Evolutionary conservation across 2,329 filamentous ascomycete species (phyloP).

Genomic region (Hypoxylon sp.): DNA sequence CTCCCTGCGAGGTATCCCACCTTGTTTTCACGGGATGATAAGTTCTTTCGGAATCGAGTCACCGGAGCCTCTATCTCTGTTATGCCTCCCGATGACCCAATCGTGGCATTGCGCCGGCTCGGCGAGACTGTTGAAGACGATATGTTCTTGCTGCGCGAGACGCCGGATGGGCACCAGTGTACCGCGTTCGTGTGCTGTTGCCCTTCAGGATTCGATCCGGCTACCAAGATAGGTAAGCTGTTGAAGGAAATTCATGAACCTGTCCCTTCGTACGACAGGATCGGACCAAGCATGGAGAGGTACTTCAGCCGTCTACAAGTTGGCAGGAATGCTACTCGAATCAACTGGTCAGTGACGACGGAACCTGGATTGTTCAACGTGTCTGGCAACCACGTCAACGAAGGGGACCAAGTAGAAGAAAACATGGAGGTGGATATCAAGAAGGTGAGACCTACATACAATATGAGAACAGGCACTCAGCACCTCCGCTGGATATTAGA

Average conservation of each 20-base stretch:
- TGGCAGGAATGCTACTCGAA: constrained; percentile 63
- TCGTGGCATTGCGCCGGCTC: constrained; percentile 56
- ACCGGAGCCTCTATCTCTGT: constrained; percentile 49
- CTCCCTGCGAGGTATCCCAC: constrained; percentile 63
- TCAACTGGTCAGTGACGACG: constrained; percentile 65
- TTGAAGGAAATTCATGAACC: constrained; percentile 64
- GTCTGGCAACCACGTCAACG: constrained; percentile 54
- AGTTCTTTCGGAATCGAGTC: constrained; percentile 56
- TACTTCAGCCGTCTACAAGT: constrained; percentile 63
- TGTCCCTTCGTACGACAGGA: constrained; percentile 67
- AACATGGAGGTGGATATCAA: constrained; percentile 56
- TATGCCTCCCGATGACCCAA: constrained; percentile 32
- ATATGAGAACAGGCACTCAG: background rate
- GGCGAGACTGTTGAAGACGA: constrained; percentile 68
- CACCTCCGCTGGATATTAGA: too few relatives aligned
- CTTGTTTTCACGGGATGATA: constrained; percentile 57
- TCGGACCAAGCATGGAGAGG: constrained; percentile 66
- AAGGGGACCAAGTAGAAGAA: constrained; percentile 51
- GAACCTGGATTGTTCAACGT: constrained; percentile 57
- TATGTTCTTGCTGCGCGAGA: constrained; percentile 62
- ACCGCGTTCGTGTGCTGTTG: constrained; percentile 66
- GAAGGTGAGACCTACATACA: constrained; percentile 49
- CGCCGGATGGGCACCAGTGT: constrained; percentile 57
- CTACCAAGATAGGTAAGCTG: constrained; percentile 61
- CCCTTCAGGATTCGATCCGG: constrained; percentile 65